Percentiles rank a stretch among this genome's conserved stretches.
Evolutionary conservation across 2,329 filamentous ascomycete genomes (phyloP).

Genomic region (Arthroderma sp.): DNA sequence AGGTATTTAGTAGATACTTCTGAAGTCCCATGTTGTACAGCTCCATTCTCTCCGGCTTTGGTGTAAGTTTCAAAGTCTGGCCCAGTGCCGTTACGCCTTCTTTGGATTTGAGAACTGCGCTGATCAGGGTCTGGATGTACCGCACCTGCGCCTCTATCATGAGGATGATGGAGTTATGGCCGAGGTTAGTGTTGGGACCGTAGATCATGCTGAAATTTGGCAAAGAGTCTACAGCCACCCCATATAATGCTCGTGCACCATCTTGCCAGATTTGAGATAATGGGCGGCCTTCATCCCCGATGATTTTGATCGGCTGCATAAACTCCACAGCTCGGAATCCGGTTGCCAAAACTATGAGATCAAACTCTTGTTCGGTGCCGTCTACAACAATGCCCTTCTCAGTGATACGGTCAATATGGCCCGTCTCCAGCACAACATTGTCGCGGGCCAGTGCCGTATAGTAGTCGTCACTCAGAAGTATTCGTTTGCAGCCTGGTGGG

Average conservation of each 20-base stretch:
- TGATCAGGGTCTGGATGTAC: constrained; percentile 41
- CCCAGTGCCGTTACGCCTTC: constrained; percentile 17
- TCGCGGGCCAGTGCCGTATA: constrained; percentile 36
- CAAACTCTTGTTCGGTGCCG: constrained; percentile 34
- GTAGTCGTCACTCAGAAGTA: constrained; percentile 44
- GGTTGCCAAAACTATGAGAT: constrained; percentile 45
- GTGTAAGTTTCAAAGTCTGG: constrained; percentile 33
- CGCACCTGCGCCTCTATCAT: constrained; percentile 48
- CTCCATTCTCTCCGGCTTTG: constrained; percentile 26
- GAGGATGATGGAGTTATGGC: constrained; percentile 46
- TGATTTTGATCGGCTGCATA: constrained; percentile 43
- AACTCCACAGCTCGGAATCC: constrained; percentile 48
- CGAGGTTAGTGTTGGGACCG: constrained; percentile 45
- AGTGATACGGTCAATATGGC: constrained; percentile 35
- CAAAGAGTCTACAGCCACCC: constrained; percentile 38
- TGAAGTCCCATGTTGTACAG: constrained; percentile 38
- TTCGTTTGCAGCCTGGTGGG: constrained; percentile 41
- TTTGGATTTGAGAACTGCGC: constrained; percentile 35
- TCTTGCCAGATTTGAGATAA: constrained; percentile 41
- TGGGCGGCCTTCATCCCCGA: constrained; percentile 30
- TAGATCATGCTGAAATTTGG: constrained; percentile 47
- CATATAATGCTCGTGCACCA: constrained; percentile 39
- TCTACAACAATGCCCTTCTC: constrained; percentile 35
- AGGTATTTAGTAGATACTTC: constrained; percentile 27
- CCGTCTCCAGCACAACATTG: constrained; percentile 41